A percentile compares a stretch with the other conserved stretches of the same genome.
These are phyloP conservation scores for Fibroporia radiculosa DNA, from an alignment of 768 basidiomycete genomes.

Conservation along the genomic window DNA sequence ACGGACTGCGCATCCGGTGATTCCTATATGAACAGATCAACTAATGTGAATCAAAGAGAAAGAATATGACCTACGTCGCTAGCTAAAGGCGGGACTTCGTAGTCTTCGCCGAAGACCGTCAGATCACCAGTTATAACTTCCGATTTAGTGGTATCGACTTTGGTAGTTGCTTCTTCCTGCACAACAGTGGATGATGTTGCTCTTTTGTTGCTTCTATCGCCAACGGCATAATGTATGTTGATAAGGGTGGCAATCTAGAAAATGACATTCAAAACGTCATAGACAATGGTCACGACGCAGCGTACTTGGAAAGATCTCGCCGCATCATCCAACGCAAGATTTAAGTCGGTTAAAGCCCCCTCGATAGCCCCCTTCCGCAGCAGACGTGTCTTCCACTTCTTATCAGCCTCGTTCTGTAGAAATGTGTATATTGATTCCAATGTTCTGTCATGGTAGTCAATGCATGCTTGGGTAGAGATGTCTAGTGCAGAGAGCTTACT, in stretches of 20 bases:
- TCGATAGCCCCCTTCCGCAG: conserved; percentile 34
- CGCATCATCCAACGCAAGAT: conserved; percentile 33
- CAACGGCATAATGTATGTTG: conserved; percentile 36
- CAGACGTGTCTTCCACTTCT: conserved; percentile 35
- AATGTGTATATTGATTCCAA: conserved; percentile 31
- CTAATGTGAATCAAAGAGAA: too few species aligned
- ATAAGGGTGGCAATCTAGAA: conserved; percentile 38
- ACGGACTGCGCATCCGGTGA: too few species aligned
- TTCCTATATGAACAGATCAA: too few species aligned
- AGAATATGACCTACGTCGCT: too few species aligned
- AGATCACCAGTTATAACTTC: too few species aligned
- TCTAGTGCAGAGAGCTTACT: conserved; percentile 19
- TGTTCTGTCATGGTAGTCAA: conserved; percentile 20
- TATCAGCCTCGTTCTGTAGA: conserved; percentile 30
- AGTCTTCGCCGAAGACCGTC: too few species aligned
- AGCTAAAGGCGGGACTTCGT: too few species aligned
- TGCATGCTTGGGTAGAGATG: neutral
- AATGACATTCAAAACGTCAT: neutral
- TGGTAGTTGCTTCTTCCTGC: too few species aligned
- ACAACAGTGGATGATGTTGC: too few species aligned
- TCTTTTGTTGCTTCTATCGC: conserved; percentile 11
- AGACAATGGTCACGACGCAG: neutral
- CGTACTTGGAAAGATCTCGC: conserved; percentile 39
- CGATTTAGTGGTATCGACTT: too few species aligned
- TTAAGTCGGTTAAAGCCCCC: conserved; percentile 27